Evolutionary conservation across 2,329 filamentous ascomycete species (phyloP), one percentile per base, ranked within the genome.

Genomic region (Fusarium musae): DNA sequence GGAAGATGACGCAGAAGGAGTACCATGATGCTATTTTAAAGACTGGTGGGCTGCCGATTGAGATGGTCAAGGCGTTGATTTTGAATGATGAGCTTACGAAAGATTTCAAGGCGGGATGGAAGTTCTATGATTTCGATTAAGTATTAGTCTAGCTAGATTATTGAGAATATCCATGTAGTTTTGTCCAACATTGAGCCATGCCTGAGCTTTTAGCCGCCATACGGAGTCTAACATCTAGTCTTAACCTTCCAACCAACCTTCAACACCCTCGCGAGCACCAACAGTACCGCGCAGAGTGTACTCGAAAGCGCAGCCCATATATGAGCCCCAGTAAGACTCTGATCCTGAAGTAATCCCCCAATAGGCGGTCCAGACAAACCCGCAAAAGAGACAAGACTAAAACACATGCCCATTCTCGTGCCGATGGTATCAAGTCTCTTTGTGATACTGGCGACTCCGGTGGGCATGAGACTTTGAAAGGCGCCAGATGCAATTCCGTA

Each of bases 341-440:
- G 56, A 2, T 74, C 64, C 53, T 78, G 70, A 0, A 78, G 39
- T 4, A 72, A 19, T 0, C 83, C 83, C 1, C 83, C 83, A 26
- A 84, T 78, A 1, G 83, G 83, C 7, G 82, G 82, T 0, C 83
- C 83, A 0, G 83, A 83, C 19, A 85, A 59, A 0, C 82, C 79
- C 3, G 81, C 82, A 49, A 84, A 77, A 0, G 82, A 83, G 11
- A 79, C 75, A 10, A 85, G 78, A 47, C 75, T 80, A 16, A 85
- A 85, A 2, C 80, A 82, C 83, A 85, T 85, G 13, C 83, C 83
- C 19, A 85, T 75, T 30, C 83, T 75, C 3, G 83, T 83, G 0
- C 83, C 83, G 3, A 83, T 78, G 4, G 77, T 83, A 32, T 84
- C 80, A 11, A 85, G 79, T 10, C 79, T 74, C 19, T 78, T 79